Percentiles rank a stretch among this genome's conserved stretches.
Conservation (phyloP, 2,329 filamentous ascomycete genomes). For the Parasarocladium wereldwijsianum region DNA sequence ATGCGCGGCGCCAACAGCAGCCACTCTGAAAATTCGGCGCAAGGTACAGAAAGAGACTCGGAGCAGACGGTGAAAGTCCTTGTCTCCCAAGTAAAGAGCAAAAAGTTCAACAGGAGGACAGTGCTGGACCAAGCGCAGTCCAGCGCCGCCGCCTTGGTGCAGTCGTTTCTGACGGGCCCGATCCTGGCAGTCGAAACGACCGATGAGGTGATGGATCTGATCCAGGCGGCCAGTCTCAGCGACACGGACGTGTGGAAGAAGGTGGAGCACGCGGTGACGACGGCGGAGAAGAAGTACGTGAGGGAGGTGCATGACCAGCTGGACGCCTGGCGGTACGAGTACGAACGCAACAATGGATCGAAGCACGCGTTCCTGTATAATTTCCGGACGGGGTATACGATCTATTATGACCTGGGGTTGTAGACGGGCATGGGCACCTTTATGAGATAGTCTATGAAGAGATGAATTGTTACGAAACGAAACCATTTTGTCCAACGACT, state of each 20-base stretch:
- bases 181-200: conserved; percentile 81
- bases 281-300: conserved; percentile 68
- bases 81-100: conserved; percentile 66
- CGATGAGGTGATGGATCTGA: conserved; percentile 65
- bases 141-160: conserved; percentile 45
- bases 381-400: conserved; percentile 67
- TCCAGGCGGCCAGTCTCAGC: conserved; percentile 59
- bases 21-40: conserved; percentile 14
- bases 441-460: background rate
- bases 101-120: conserved; percentile 78
- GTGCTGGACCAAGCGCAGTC: conserved; percentile 68
- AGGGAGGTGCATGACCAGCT: conserved; percentile 71
- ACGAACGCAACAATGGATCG: conserved; percentile 35
- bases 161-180: conserved; percentile 60
- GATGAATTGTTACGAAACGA: background rate
- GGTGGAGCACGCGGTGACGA: conserved; percentile 63
- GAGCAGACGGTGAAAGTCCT: conserved; percentile 75
- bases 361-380: conserved; percentile 83
- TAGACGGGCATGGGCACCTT: conserved; percentile 1
- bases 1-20: conserved; percentile 15
- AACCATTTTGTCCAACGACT: too few relatives aligned
- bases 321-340: conserved; percentile 43
- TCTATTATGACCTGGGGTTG: conserved; percentile 68
- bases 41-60: conserved; percentile 18
- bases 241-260: conserved; percentile 75